Evolutionary conservation across 768 basidiomycete species (phyloP), one percentile per base, ranked within the genome.

Genomic region (Lentinus tigrinus): DNA sequence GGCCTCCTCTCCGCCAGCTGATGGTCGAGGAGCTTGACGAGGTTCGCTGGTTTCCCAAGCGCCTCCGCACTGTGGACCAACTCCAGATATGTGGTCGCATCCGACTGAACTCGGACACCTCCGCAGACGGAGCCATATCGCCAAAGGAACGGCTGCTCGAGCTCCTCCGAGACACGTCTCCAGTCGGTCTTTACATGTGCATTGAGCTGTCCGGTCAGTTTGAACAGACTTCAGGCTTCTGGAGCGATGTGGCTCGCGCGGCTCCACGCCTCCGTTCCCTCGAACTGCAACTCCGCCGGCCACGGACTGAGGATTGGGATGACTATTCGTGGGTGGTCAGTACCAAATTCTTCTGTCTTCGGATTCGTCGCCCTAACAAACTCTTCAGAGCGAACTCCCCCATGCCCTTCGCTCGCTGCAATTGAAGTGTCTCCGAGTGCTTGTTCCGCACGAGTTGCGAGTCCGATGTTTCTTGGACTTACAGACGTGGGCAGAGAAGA

Each of bases 141-240:
- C 19, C 31, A 7, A 3, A 37, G 13, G 3, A 38, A 4, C 48
- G 37, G n/a, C 43, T 44, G 16, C 21, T 58, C 9, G 51, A 38
- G 19, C 43, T 58, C 19, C 26, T 58, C 34, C 44, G 57, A 34
- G 27, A 23, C 8, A 24, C 51, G 17, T 58, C 57, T 8, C 57
- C 57, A 3, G 28, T 58, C 23, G 26, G 23, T 17, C 51, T 58
- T 2, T 52, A 47, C 44, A 28, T 51, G 7, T 50, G 39, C 3
- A 23, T 57, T 16, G 16, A 43, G n/a, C 7, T 44, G 8, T 8
- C 26, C 26, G 0, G 3, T 14, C 13, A 37, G 27, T 38, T 27
- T 4, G 8, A 40, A 28, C n/a, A n/a, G n/a, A n/a, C n/a, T n/a
- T n/a, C n/a, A n/a, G n/a, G 8, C 0, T 43, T 50, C 23, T 51